A percentile compares a stretch with the other conserved stretches of the same genome.
These are phyloP conservation scores for Alternaria alternata DNA, from an alignment of 2,329 filamentous ascomycete species.

Conservation along the genomic window DNA sequence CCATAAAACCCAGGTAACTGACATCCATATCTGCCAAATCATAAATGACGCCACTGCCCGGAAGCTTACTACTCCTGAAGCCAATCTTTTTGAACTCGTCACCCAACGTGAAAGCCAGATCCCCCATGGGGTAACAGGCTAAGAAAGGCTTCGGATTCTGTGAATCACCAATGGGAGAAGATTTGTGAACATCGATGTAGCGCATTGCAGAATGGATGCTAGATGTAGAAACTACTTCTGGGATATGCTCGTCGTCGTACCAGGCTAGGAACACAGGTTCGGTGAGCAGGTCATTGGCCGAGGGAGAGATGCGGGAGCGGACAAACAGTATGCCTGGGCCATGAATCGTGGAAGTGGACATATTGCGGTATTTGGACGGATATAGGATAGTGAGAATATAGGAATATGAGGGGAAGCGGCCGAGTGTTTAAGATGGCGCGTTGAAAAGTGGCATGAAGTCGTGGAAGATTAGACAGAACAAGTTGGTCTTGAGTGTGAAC, in stretches of 20 bases:
- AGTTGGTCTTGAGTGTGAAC: background rate
- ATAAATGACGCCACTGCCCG: slow-evolving; percentile 35
- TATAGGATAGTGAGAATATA: background rate
- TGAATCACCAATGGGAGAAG: slow-evolving; percentile 14
- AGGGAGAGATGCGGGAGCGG: slow-evolving; percentile 17
- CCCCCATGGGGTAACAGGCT: slow-evolving; percentile 49
- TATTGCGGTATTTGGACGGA: background rate
- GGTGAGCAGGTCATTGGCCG: slow-evolving; percentile 45
- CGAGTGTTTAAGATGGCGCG: background rate
- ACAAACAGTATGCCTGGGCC: slow-evolving; percentile 28
- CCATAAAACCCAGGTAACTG: slow-evolving; percentile 29
- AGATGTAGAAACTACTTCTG: slow-evolving; percentile 47
- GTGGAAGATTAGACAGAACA: background rate
- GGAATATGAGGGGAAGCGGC: background rate
- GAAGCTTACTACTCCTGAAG: slow-evolving; percentile 44
- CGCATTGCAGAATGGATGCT: slow-evolving; percentile 48
- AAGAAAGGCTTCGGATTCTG: slow-evolving; percentile 44
- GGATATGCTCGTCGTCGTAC: slow-evolving; percentile 54
- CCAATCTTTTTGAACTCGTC: slow-evolving; percentile 48
- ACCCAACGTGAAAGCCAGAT: slow-evolving; percentile 46
- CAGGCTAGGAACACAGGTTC: slow-evolving; percentile 46
- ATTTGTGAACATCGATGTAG: slow-evolving; percentile 39
- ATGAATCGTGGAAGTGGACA: slow-evolving; percentile 8
- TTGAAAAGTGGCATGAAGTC: background rate
- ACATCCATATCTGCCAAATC: slow-evolving; percentile 45